Conservation (phyloP, 495 filamentous ascomycete genomes). For the Penicillium maclennaniae region DNA sequence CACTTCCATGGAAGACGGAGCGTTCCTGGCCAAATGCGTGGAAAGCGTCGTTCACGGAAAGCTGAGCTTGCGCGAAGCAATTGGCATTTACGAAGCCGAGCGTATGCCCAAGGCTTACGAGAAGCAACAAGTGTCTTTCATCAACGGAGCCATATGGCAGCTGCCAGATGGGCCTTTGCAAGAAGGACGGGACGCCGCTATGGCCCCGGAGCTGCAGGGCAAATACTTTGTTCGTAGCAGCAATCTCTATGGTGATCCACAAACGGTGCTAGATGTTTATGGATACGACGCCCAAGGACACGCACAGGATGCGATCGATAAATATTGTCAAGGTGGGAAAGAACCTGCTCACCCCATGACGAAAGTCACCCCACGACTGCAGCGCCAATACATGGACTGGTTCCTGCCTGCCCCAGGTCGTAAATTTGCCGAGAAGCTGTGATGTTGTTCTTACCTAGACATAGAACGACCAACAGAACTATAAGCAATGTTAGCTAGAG, state of each 20-base stretch:
- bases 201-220: constrained; percentile 24
- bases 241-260: constrained; percentile 41
- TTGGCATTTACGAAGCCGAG: constrained; percentile 21
- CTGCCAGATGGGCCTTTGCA: constrained; percentile 38
- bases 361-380: background rate
- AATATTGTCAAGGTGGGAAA: constrained; percentile 44
- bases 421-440: background rate
- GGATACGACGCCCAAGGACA: constrained; percentile 23
- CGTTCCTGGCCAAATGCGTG: constrained; percentile 21
- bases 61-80: constrained; percentile 16
- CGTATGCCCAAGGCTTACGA: constrained; percentile 26
- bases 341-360: constrained; percentile 34
- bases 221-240: constrained; percentile 26
- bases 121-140: constrained; percentile 28
- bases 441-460: background rate
- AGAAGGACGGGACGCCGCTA: constrained; percentile 32
- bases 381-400: constrained; percentile 4
- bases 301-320: background rate
- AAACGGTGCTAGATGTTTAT: constrained; percentile 27
- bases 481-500: background rate
- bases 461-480: background rate
- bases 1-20: constrained; percentile 37
- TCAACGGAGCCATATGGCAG: constrained; percentile 37
- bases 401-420: background rate
- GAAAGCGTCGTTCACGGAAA: constrained; percentile 15